These are phyloP conservation scores for Syzygium jambos DNA, from an alignment of 345 rosid species.

Conservation along the genomic window DNA sequence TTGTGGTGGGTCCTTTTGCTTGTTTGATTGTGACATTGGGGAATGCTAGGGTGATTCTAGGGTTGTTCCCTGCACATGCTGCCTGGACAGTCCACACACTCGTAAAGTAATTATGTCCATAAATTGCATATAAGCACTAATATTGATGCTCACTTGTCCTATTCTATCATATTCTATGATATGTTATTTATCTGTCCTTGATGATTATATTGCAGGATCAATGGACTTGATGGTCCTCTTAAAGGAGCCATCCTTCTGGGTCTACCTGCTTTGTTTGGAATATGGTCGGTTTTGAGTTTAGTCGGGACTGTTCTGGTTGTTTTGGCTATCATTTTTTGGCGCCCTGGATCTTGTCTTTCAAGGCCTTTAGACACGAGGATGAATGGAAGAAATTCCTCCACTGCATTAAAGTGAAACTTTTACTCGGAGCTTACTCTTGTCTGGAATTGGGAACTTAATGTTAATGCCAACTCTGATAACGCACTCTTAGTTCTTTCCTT, in stretches of 20 bases:
- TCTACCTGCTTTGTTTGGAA: constrained; percentile 56
- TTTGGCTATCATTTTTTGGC: constrained; percentile 79
- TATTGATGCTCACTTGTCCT: neutral
- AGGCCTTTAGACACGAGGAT: constrained; percentile 65
- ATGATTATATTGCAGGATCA: constrained; percentile 31
- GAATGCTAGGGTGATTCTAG: constrained; percentile 65
- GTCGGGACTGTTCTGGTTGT: constrained; percentile 55
- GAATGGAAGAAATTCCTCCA: constrained; percentile 55
- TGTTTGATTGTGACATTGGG: constrained; percentile 50
- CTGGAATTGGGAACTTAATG: neutral
- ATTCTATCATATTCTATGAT: neutral
- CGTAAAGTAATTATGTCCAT: constrained; percentile 32
- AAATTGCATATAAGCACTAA: neutral
- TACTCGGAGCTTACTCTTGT: neutral
- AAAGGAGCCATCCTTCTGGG: constrained; percentile 52
- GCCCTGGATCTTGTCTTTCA: constrained; percentile 80
- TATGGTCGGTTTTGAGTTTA: constrained; percentile 73
- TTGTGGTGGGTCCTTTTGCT: constrained; percentile 75
- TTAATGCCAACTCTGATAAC: neutral
- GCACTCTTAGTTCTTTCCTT: neutral
- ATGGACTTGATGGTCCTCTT: constrained; percentile 46
- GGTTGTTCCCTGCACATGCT: constrained; percentile 61
- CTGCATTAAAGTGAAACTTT: constrained; percentile 43
- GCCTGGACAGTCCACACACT: constrained; percentile 56
- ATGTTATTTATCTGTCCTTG: neutral